phyloP scores from a whole-genome alignment of 805 yeast genomes.

The Zygosaccharomyces gambellarensis region DNA sequence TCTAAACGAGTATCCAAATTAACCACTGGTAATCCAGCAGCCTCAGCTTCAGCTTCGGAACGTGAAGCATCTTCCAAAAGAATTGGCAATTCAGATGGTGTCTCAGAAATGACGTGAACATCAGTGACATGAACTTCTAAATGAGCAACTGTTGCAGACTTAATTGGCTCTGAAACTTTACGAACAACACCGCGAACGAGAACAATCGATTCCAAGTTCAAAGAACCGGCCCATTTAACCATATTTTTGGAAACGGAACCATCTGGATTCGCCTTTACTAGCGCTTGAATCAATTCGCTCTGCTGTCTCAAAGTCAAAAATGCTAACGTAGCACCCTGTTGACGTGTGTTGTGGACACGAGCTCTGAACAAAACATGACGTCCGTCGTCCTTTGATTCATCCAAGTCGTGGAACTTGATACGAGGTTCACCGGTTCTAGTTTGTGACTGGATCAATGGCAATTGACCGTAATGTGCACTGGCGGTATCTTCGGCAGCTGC shows the following conservation, averaged over 20 bases:
- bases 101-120: slow-evolving; percentile 72
- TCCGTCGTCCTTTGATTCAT: slow-evolving; percentile 50
- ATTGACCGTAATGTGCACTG: slow-evolving; percentile 80
- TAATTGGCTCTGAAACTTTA: slow-evolving; percentile 81
- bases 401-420: slow-evolving; percentile 49
- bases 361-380: slow-evolving; percentile 83
- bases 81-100: slow-evolving; percentile 90
- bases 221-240: slow-evolving; percentile 91
- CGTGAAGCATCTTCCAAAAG: slow-evolving; percentile 95
- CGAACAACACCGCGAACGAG: slow-evolving; percentile 79
- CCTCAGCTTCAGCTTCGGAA: slow-evolving; percentile 91
- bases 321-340: slow-evolving; percentile 92
- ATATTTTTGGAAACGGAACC: slow-evolving; percentile 79
- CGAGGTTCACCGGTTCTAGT: slow-evolving; percentile 71
- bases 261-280: slow-evolving; percentile 69
- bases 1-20: slow-evolving; percentile 95
- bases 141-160: slow-evolving; percentile 87
- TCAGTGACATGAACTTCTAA: slow-evolving; percentile 76
- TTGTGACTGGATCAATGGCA: slow-evolving; percentile 85
- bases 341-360: slow-evolving; percentile 86
- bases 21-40: slow-evolving; percentile 85
- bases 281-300: slow-evolving; percentile 72
- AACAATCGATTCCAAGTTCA: slow-evolving; percentile 87
- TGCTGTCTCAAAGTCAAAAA: slow-evolving; percentile 93
- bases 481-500: slow-evolving; percentile 84